Conservation (phyloP, 2,329 filamentous ascomycete genomes). For the Septoria linicola region DNA sequence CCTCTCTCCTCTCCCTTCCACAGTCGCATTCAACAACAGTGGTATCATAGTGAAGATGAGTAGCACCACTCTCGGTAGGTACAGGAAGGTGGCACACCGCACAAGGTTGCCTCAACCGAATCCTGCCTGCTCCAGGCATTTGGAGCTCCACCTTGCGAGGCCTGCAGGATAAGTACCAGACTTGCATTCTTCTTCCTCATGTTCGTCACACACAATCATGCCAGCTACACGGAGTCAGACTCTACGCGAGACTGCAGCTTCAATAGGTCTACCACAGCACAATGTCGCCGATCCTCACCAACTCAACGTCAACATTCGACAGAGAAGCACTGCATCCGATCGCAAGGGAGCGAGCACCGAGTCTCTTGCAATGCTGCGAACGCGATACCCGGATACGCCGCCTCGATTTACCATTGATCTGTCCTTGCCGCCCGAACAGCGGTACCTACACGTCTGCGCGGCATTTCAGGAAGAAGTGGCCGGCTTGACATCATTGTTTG, state of each 20-base stretch:
- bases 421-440: conserved; percentile 52
- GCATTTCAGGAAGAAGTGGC: conserved; percentile 48
- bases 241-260: conserved; percentile 17
- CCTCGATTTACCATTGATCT: conserved; percentile 51
- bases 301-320: conserved; percentile 1
- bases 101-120: conserved; percentile 4
- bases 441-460: conserved; percentile 52
- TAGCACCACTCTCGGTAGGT: no score
- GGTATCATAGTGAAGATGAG: no score
- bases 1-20: no score
- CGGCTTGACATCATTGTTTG: conserved; percentile 51
- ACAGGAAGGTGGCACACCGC: neutral
- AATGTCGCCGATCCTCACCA: conserved; percentile 10
- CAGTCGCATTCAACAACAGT: no score
- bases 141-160: conserved; percentile 4
- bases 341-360: neutral
- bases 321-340: neutral
- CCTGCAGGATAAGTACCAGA: conserved; percentile 10
- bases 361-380: neutral
- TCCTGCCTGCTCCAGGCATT: conserved; percentile 6
- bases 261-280: conserved; percentile 18
- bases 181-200: neutral
- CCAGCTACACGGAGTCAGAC: conserved; percentile 17
- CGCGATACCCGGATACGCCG: conserved; percentile 21
- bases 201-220: conserved; percentile 12